Evolutionary conservation across 345 rosid genomes (phyloP).

Genomic region (Lepidium sativum): DNA sequence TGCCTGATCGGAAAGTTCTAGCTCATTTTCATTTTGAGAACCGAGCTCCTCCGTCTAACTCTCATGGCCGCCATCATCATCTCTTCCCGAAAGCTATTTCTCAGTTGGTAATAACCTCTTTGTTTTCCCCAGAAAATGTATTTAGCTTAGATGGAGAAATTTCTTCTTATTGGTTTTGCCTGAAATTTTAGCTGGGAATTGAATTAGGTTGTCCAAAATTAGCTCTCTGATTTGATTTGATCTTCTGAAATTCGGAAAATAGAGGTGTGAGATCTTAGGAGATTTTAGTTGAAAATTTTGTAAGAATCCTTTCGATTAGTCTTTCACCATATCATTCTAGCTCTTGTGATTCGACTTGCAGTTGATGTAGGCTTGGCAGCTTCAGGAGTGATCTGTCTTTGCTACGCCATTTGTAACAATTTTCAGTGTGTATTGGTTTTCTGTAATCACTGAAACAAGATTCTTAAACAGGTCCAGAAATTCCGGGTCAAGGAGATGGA

Average conservation of each 20-base stretch:
- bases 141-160: neutral
- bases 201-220: neutral
- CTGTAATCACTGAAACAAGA: neutral
- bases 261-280: neutral
- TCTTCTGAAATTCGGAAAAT: neutral
- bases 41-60: slow-evolving; percentile 48
- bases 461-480: slow-evolving; percentile 50
- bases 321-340: neutral
- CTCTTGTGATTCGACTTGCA: neutral
- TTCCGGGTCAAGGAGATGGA: slow-evolving; percentile 84
- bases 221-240: neutral
- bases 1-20: slow-evolving; percentile 76
- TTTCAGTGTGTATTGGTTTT: neutral
- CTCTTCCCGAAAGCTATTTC: slow-evolving; percentile 95
- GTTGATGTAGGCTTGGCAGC: neutral
- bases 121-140: neutral
- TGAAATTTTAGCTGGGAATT: neutral
- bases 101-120: slow-evolving; percentile 53
- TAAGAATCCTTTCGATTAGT: neutral
- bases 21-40: slow-evolving; percentile 79
- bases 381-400: too few relatives aligned
- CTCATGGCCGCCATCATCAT: slow-evolving; percentile 83
- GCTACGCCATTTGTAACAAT: too few relatives aligned
- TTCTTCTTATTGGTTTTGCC: neutral
- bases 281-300: neutral